Evolutionary conservation across 768 basidiomycete species (phyloP), one percentile per base, ranked within the genome.

Genomic region (Phaffia tasmanica): DNA sequence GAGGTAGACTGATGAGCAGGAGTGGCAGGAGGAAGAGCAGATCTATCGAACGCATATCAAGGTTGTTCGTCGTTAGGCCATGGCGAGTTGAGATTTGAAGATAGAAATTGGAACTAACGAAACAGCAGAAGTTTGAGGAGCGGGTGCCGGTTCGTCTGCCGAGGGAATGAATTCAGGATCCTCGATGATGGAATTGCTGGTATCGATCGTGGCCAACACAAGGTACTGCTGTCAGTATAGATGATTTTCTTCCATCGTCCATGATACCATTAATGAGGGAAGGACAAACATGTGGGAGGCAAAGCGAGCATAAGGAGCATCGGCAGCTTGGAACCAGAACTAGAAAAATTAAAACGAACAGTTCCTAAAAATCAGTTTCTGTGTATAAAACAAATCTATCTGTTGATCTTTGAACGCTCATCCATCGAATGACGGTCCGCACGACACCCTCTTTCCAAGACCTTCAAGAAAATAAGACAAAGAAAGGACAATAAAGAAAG

Each of bases 241-340:
- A 42, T 42, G 11, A 42, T 42, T 42, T 42, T 11, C 11, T 11
- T 11, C 11, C 35, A 42, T 42, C 35, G 6, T 4, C 11, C 11
- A 11, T 5, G 35, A 42, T 11, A 42, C 35, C 4, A 11, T 11
- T n/a, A n/a, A 57, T 69, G 57, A 50, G 55, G 27, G n/a, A 64
- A 18, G 14, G 50, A 25, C 19, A n/a, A 11, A 19, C 14, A 25
- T 27, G 25, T 27, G 49, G 27, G 51, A 54, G 35, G 62, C 9
- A 11, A 30, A 35, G 29, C 9, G 19, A 16, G 29, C 42, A n/a
- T 67, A 67, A 49, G 42, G 29, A 32, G 61, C 61, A 18, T 48
- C 32, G 16, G 25, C 35, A 19, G 57, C 57, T 48, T 69, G 67
- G 57, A 69, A 69, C 62, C 63, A 69, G 67, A 69, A 69, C 64